Percentiles rank a stretch among this genome's conserved stretches.
These are phyloP conservation scores for Vigna angularis DNA, from an alignment of 306 rosid genomes.

Conservation along the genomic window DNA sequence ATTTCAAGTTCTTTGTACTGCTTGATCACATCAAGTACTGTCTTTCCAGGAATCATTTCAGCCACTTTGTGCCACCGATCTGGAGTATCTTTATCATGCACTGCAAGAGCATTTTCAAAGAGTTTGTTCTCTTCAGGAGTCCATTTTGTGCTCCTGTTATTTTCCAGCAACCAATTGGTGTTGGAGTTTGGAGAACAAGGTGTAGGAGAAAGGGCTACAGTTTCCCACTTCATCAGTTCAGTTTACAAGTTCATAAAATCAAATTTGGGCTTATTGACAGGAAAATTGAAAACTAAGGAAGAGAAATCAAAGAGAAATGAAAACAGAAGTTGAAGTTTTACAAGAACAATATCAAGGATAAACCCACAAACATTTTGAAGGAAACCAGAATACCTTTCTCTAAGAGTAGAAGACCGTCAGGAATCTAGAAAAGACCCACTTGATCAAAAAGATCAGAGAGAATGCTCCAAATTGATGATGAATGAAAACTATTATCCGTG, in stretches of 20 bases:
- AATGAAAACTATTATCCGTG: conserved; percentile 39
- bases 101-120: conserved; percentile 93
- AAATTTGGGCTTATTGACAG: background rate
- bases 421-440: conserved; percentile 74
- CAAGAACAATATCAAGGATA: conserved; percentile 50
- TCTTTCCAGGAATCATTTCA: conserved; percentile 81
- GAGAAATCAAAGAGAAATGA: conserved; percentile 41
- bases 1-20: conserved; percentile 77
- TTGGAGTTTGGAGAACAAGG: conserved; percentile 50
- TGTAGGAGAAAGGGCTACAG: conserved; percentile 61
- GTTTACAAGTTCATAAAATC: conserved; percentile 42
- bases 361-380: conserved; percentile 62
- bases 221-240: conserved; percentile 69
- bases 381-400: conserved; percentile 74
- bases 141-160: conserved; percentile 65
- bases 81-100: conserved; percentile 72
- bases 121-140: conserved; percentile 81
- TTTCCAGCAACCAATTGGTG: conserved; percentile 58
- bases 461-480: conserved; percentile 43
- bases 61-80: conserved; percentile 94
- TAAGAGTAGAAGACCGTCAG: conserved; percentile 43
- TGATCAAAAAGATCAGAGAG: conserved; percentile 50
- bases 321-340: conserved; percentile 55
- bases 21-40: conserved; percentile 67
- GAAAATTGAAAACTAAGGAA: conserved; percentile 42